A percentile compares a stretch with the other conserved stretches of the same genome.
These are phyloP conservation scores for Begonia masoniana DNA, from an alignment of 306 rosid genomes.

Conservation along the genomic window DNA sequence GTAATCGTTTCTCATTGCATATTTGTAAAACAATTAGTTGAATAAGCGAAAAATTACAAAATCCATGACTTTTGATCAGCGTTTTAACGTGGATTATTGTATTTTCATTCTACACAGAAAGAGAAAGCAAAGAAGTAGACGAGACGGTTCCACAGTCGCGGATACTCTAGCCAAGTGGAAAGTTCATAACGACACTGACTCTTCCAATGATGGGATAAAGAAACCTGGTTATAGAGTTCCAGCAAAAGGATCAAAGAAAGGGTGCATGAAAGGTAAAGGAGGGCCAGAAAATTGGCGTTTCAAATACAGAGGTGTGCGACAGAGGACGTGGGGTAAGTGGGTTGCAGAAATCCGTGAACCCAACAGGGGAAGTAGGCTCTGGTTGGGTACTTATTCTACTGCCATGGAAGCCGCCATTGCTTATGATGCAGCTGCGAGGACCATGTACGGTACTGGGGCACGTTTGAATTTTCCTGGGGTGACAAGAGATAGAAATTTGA, in stretches of 20 bases:
- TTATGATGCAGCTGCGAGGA: slow-evolving; percentile 52
- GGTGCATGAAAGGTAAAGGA: slow-evolving; percentile 61
- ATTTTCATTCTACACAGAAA: slow-evolving; percentile 27
- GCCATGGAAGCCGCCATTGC: slow-evolving; percentile 35
- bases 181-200: slow-evolving; percentile 20
- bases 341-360: slow-evolving; percentile 55
- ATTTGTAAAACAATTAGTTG: no score
- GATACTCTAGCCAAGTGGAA: slow-evolving; percentile 45
- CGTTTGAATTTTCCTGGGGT: slow-evolving; percentile 40
- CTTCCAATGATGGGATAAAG: slow-evolving; percentile 14
- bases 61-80: not conserved
- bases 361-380: slow-evolving; percentile 34
- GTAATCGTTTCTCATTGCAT: no score
- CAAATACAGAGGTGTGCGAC: slow-evolving; percentile 53
- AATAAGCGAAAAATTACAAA: not conserved
- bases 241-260: slow-evolving; percentile 53
- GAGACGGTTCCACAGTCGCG: slow-evolving; percentile 29
- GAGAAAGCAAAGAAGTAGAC: slow-evolving; percentile 33
- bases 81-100: not conserved
- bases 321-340: slow-evolving; percentile 66
- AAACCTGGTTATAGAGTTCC: slow-evolving; percentile 23
- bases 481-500: slow-evolving; percentile 15
- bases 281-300: slow-evolving; percentile 42
- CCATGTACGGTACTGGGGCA: slow-evolving; percentile 43
- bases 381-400: slow-evolving; percentile 39